These are phyloP conservation scores for Cladosporium colombiae DNA, from an alignment of 2,329 filamentous ascomycete genomes.

Conservation along the genomic window DNA sequence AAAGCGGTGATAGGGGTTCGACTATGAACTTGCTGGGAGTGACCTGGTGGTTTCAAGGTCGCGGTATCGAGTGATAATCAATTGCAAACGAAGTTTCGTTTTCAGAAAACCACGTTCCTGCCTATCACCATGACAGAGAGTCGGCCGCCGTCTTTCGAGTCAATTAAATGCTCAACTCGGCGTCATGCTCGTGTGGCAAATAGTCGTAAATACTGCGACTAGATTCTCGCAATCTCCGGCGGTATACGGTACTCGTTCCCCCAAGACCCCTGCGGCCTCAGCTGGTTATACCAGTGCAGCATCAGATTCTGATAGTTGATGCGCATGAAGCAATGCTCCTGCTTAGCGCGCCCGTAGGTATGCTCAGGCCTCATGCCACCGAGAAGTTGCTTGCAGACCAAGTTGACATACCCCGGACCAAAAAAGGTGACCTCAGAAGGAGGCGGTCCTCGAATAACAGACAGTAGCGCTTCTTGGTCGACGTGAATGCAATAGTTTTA, in stretches of 20 bases:
- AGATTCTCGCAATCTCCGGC: constrained; percentile 11
- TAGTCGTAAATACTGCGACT: not conserved
- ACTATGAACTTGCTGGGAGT: not conserved
- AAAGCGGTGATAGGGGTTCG: not conserved
- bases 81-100: not conserved
- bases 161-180: not conserved
- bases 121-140: not conserved
- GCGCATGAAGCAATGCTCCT: constrained; percentile 19
- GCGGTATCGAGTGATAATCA: not conserved
- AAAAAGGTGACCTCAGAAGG: constrained; percentile 13
- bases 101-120: not conserved
- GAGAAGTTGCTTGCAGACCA: constrained; percentile 5
- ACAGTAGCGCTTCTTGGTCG: constrained; percentile 22
- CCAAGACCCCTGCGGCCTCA: constrained; percentile 18
- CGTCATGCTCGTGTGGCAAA: not conserved
- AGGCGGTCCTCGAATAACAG: constrained; percentile 13
- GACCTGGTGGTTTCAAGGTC: not conserved
- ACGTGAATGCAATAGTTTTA: constrained; percentile 26
- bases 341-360: constrained; percentile 7
- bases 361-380: constrained; percentile 18
- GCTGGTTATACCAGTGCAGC: constrained; percentile 14
- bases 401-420: constrained; percentile 13
- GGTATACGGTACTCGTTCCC: constrained; percentile 7
- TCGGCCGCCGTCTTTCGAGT: not conserved
- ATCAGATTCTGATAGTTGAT: constrained; percentile 17